Percentiles rank a stretch among this genome's conserved stretches.
Evolutionary conservation across 345 rosid species (phyloP).

Genomic region (Citrus inodora): DNA sequence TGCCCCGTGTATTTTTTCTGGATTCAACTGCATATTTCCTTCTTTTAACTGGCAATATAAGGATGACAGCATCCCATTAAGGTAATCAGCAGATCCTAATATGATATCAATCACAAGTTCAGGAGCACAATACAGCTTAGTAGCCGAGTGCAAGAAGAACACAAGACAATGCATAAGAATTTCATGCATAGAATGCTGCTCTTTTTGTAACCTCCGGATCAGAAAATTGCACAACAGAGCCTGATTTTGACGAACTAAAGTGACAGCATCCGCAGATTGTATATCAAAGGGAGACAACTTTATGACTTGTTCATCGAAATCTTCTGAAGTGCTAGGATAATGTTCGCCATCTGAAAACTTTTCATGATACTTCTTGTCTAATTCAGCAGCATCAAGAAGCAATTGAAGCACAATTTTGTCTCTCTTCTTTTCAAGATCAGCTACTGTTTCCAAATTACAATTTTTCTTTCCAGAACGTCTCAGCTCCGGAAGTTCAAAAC

Average conservation of each 20-base stretch:
- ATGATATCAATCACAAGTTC: constrained; percentile 58
- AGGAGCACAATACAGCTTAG: constrained; percentile 56
- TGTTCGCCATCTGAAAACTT: constrained; percentile 32
- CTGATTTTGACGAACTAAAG: constrained; percentile 79
- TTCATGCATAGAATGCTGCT: constrained; percentile 66
- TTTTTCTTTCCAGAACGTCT: constrained; percentile 31
- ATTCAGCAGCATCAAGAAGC: constrained; percentile 69
- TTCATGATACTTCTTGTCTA: constrained; percentile 49
- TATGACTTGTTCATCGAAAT: constrained; percentile 40
- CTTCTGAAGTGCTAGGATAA: constrained; percentile 27
- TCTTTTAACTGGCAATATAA: constrained; percentile 44
- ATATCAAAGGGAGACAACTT: constrained; percentile 51
- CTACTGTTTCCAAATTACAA: constrained; percentile 39
- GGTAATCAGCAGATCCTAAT: constrained; percentile 56
- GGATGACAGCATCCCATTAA: constrained; percentile 50
- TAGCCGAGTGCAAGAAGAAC: constrained; percentile 65
- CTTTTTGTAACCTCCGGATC: constrained; percentile 50
- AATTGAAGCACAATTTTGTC: constrained; percentile 69
- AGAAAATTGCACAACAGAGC: constrained; percentile 59
- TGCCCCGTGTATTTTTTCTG: constrained; percentile 37
- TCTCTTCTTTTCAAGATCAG: constrained; percentile 58
- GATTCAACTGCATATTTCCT: constrained; percentile 39
- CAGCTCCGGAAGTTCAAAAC: constrained; percentile 26
- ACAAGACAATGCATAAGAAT: constrained; percentile 69
- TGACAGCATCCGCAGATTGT: constrained; percentile 61